Base-by-base conservation (phyloP, 257 asterid species). In the Verbena officinalis region DNA sequence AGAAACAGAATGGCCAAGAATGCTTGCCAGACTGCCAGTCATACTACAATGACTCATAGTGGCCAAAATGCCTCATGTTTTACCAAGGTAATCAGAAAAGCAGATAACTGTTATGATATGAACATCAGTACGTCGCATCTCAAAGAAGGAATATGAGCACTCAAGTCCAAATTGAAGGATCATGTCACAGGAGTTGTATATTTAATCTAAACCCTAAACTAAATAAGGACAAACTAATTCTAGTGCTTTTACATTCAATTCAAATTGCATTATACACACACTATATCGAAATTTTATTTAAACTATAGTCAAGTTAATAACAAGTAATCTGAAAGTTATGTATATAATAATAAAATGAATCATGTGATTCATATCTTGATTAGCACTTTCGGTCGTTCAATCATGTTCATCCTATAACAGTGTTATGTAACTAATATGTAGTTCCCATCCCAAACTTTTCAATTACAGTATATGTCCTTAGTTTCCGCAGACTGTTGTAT, bases 341-440 rank as follows among this genome's bases (percentile, higher is more conserved):
- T 27, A 15, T 49, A 39, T 40, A 40, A 19, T 17, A 15, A 20
- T 42, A 60, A 23, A 14, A 16, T 52, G 2, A 22, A 67, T 17
- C 43, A 53, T 55, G 42, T 30, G 42, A 23, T 52, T 36, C 33
- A 16, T 7, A 33, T 11, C 31, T 38, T 8, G 7, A 43, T 15
- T 31, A 11, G 56, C 22, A 9, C 36, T 17, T 34, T 34, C 17
- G n/a, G 21, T 49, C 9, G 19, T 36, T 30, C 8, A 0, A 65
- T 52, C 54, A 38, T n/a, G 33, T 12, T 23, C 69, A 49, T 24
- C 59, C 42, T 59, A 30, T 33, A n/a, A 9, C n/a, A 60, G 3
- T 62, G 19, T 44, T 3, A 22, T 44, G 19, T 46, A 12, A 45
- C 13, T n/a, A 44, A n/a, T 16, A n/a, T 44, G 21, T n/a, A 44